A percentile compares a stretch with the other conserved stretches of the same genome.
These are phyloP conservation scores for Penicillium lividum DNA, from an alignment of 495 filamentous ascomycete genomes.

Conservation along the genomic window DNA sequence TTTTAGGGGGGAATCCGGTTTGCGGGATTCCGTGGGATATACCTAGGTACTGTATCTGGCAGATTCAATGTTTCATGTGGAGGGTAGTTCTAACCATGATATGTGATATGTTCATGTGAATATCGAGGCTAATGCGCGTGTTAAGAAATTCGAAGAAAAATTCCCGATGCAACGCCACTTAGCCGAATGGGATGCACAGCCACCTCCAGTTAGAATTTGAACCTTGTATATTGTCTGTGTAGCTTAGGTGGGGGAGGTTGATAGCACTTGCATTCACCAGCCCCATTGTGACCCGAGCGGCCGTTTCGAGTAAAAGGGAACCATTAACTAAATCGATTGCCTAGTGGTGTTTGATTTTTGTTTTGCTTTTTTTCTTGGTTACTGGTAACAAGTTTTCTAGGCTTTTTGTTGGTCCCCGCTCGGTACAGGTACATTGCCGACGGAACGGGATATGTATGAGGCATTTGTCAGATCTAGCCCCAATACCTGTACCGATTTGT, in stretches of 20 bases:
- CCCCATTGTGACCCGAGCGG: constrained; percentile 26
- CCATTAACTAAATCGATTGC: background rate
- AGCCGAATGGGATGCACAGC: constrained; percentile 24
- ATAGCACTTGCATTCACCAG: constrained; percentile 20
- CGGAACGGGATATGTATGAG: constrained; percentile 24
- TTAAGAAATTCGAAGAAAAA: constrained; percentile 12
- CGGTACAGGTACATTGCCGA: background rate
- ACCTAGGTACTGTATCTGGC: no score
- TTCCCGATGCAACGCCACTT: constrained; percentile 19
- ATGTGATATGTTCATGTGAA: background rate
- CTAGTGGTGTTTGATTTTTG: background rate
- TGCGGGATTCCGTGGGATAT: no score
- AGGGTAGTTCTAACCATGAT: no score
- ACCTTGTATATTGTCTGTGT: background rate
- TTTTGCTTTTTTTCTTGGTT: background rate
- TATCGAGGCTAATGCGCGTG: constrained; percentile 19
- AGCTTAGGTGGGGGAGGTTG: constrained; percentile 2
- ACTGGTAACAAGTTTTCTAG: no score
- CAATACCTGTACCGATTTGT: no score
- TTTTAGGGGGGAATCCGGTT: background rate
- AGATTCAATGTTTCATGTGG: no score
- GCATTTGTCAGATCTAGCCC: constrained; percentile 27
- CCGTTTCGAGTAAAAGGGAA: constrained; percentile 1
- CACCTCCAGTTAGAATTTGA: constrained; percentile 23
- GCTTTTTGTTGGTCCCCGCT: background rate